Base-by-base conservation (phyloP, 441 rosid species). In the Lepidium campestre region DNA sequence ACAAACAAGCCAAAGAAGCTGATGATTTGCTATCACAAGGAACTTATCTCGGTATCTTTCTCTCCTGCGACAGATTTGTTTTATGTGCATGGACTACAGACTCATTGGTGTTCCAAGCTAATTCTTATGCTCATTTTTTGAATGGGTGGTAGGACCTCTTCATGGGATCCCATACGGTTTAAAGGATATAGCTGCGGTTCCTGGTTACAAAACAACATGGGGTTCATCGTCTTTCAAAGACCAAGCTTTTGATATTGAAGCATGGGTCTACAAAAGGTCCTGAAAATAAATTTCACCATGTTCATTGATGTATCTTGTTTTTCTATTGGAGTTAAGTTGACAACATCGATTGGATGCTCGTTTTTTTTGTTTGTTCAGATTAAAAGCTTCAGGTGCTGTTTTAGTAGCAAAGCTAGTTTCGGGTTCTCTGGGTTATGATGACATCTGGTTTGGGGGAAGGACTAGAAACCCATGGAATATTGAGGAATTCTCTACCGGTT, bases 401-500 rank as follows among this genome's bases (percentile, higher is more conserved):
- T 90, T 92, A 73, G 96, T 92, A 71, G 98, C 91, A 46, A 92
- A 92, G 81, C 90, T 92, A 39, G 93, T 80, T 56, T 19, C 89
- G 4, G 97, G 98, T 49, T 92, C 98, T 39, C 64, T 92, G 56
- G 98, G 91, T 42, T 92, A 83, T 70, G 93, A 90, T 77, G 98
- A 92, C 65, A 88, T 92, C 57, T 90, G 97, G 98, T 90, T 86
- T 46, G 93, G 89, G 1, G 98, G 95, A 45, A 78, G 92, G 80
- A 92, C 96, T 6, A 86, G 91, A 63, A 92, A 92, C 65, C 98
- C 98, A 6, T 92, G 98, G 98, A 92, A 90, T 69, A 88, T 92
- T 10, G 89, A 86, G 79, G 96, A 91, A 57, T 91, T 92, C 70
- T 70, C 91, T 31, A 90, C 96, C 0, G 98, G 98, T 32, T 89